A percentile compares a stretch with the other conserved stretches of the same genome.
These are phyloP conservation scores for Talaromyces sp. DNA, from an alignment of 2,329 filamentous ascomycete species.

Conservation along the genomic window DNA sequence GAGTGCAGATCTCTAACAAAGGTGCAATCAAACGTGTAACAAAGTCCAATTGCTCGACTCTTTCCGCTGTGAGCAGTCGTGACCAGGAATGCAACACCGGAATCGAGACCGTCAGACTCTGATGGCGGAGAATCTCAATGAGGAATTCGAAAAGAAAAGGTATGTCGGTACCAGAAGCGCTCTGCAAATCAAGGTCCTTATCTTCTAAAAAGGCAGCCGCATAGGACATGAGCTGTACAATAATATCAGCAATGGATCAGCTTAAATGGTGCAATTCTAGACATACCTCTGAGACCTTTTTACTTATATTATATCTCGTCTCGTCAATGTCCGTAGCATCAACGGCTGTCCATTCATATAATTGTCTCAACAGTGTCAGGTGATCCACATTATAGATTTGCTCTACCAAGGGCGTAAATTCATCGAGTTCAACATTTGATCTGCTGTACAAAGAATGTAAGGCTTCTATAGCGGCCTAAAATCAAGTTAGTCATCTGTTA, in stretches of 20 bases:
- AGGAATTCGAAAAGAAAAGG: slow-evolving; percentile 76
- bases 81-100: slow-evolving; percentile 89
- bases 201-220: slow-evolving; percentile 81
- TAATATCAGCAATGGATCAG: slow-evolving; percentile 2
- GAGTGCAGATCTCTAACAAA: slow-evolving; percentile 78
- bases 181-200: slow-evolving; percentile 67
- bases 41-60: slow-evolving; percentile 60
- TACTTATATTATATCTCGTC: slow-evolving; percentile 85
- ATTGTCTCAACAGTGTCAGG: slow-evolving; percentile 67
- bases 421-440: slow-evolving; percentile 69
- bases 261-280: not conserved
- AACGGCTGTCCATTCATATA: slow-evolving; percentile 78
- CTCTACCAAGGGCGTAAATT: slow-evolving; percentile 74
- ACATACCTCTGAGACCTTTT: slow-evolving; percentile 86
- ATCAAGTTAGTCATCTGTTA: not conserved
- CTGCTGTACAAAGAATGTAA: slow-evolving; percentile 80
- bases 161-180: slow-evolving; percentile 58
- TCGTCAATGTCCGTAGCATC: slow-evolving; percentile 83
- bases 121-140: slow-evolving; percentile 73
- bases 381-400: slow-evolving; percentile 74
- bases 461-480: slow-evolving; percentile 75
- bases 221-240: slow-evolving; percentile 71
- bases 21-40: slow-evolving; percentile 66
- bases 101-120: slow-evolving; percentile 89
- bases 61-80: slow-evolving; percentile 69